Percentiles rank a stretch among this genome's conserved stretches.
These are phyloP conservation scores for Peniophora sp. DNA, from an alignment of 1,284 basidiomycete species.

Conservation along the genomic window DNA sequence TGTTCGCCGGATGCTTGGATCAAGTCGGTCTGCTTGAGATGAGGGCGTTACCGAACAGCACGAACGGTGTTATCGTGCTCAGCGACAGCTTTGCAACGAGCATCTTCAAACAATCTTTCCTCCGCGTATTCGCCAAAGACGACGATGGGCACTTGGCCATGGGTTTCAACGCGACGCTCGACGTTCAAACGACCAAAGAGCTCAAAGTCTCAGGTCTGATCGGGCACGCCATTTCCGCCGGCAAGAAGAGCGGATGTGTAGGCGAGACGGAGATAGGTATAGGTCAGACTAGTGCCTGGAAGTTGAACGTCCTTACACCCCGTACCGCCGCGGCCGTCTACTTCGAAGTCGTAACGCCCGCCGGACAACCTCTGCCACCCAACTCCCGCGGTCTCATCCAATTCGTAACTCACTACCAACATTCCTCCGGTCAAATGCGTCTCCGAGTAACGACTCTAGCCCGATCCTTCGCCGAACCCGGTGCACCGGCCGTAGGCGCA, in stretches of 20 bases:
- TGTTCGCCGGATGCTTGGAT: conserved; percentile 97
- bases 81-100: conserved; percentile 98
- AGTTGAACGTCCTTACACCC: conserved; percentile 87
- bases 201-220: conserved; percentile 98
- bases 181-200: conserved; percentile 99
- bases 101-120: conserved; percentile 98
- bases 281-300: conserved; percentile 99
- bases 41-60: conserved; percentile 92
- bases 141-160: conserved; percentile 90
- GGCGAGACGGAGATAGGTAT: conserved; percentile 99
- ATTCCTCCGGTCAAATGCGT: conserved; percentile 90
- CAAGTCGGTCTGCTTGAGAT: conserved; percentile 98
- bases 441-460: conserved; percentile 96
- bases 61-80: conserved; percentile 94
- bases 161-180: conserved; percentile 99
- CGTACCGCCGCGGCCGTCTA: conserved; percentile 90
- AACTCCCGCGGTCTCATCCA: conserved; percentile 95
- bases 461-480: conserved; percentile 95
- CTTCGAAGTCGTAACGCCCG: conserved; percentile 99
- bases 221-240: conserved; percentile 94
- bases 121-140: conserved; percentile 91
- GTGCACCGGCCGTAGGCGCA: conserved; percentile 86
- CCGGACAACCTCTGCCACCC: conserved; percentile 87
- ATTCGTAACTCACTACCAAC: conserved; percentile 99
- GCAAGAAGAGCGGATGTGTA: conserved; percentile 94